Evolutionary conservation across 2,329 filamentous ascomycete species (phyloP).

Genomic region (Aspergillus aculeatinus): DNA sequence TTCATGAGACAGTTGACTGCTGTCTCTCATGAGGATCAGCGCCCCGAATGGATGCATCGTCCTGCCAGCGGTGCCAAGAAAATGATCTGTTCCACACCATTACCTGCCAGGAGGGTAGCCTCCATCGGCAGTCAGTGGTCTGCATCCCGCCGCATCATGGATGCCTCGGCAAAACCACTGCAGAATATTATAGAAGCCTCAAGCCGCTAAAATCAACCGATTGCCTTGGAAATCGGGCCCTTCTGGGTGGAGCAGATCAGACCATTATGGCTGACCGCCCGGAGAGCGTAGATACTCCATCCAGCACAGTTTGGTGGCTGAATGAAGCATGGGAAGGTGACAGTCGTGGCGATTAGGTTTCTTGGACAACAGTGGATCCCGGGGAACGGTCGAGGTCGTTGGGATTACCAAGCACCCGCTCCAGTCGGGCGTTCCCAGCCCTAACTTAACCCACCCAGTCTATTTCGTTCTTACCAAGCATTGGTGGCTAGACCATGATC

Average conservation of each 20-base stretch:
- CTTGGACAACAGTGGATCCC: not conserved
- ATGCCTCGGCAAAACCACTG: not conserved
- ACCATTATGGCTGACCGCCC: not conserved
- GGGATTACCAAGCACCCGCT: constrained; percentile 6
- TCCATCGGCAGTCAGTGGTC: not conserved
- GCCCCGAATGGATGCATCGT: not conserved
- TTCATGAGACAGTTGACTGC: not conserved
- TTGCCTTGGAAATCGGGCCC: not conserved
- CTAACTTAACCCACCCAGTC: not conserved
- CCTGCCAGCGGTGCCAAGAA: not conserved
- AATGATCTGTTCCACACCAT: not conserved
- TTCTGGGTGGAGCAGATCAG: not conserved
- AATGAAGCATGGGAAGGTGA: not conserved
- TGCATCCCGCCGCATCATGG: not conserved
- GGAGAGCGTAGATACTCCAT: not conserved
- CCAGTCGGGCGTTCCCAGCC: not conserved
- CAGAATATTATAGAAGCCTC: not conserved
- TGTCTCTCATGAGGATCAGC: not conserved
- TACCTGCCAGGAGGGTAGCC: too few species aligned
- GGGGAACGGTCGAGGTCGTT: constrained; percentile 4
- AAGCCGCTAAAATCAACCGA: not conserved
- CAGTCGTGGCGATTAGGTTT: not conserved
- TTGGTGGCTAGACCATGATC: not conserved
- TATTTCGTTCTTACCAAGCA: constrained; percentile 1
- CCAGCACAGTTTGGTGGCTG: not conserved